Conservation (phyloP, 1,139 yeast species). For the Blastobotrys raffinosifermentans region DNA sequence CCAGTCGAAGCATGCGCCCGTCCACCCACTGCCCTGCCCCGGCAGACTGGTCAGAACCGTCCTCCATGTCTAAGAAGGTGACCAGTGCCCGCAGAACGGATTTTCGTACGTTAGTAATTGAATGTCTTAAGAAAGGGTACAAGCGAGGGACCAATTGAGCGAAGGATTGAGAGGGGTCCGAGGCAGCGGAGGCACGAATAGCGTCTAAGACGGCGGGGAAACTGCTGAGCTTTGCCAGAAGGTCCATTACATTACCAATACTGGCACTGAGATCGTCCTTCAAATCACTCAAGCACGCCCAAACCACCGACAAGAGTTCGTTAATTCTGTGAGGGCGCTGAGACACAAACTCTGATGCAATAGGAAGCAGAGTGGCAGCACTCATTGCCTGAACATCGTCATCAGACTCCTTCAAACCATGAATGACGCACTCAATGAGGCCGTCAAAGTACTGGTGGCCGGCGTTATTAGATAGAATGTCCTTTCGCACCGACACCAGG, state of each 20-base stretch:
- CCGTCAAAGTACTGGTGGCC: slow-evolving; percentile 49
- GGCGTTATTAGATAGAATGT: slow-evolving; percentile 54
- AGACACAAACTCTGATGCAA: slow-evolving; percentile 74
- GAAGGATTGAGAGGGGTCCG: slow-evolving; percentile 49
- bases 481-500: slow-evolving; percentile 85
- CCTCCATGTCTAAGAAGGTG: slow-evolving; percentile 70
- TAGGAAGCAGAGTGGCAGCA: slow-evolving; percentile 88
- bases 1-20: slow-evolving; percentile 60
- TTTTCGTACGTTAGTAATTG: slow-evolving; percentile 84
- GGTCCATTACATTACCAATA: slow-evolving; percentile 94
- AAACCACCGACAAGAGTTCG: slow-evolving; percentile 65
- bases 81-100: slow-evolving; percentile 78
- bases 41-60: slow-evolving; percentile 24
- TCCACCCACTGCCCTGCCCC: slow-evolving; percentile 71
- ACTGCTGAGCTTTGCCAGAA: slow-evolving; percentile 80
- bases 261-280: slow-evolving; percentile 92
- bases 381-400: slow-evolving; percentile 98
- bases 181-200: slow-evolving; percentile 51
- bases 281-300: slow-evolving; percentile 81
- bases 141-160: slow-evolving; percentile 80
- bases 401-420: slow-evolving; percentile 76
- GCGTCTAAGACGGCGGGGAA: slow-evolving; percentile 65
- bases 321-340: slow-evolving; percentile 57
- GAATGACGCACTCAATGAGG: slow-evolving; percentile 78
- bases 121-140: slow-evolving; percentile 89